These are phyloP conservation scores for Bruguiera gymnorhiza DNA, from an alignment of 345 rosid genomes.

Conservation along the genomic window DNA sequence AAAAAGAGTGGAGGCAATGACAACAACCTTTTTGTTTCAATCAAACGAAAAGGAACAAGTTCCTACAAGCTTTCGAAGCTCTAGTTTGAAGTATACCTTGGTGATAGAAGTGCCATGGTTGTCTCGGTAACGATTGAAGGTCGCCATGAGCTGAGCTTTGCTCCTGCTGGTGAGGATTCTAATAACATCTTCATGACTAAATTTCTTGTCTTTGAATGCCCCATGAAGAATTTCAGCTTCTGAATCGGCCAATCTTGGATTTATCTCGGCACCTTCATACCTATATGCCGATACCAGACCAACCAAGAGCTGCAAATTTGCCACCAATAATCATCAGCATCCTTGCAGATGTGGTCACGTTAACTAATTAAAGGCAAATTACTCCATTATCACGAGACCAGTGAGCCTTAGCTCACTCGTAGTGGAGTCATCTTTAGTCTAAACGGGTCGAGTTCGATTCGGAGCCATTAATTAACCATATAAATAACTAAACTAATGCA, in stretches of 20 bases:
- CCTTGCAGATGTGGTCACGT: not conserved
- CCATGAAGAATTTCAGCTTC: conserved; percentile 53
- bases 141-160: conserved; percentile 55
- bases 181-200: conserved; percentile 51
- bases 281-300: conserved; percentile 53
- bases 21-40: no score
- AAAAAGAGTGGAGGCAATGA: no score
- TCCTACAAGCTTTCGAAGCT: not conserved
- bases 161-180: conserved; percentile 62
- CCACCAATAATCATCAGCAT: not conserved
- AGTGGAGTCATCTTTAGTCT: no score
- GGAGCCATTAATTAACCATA: not conserved
- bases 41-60: not conserved
- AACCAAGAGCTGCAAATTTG: conserved; percentile 45
- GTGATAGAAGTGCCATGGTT: conserved; percentile 45
- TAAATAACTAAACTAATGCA: not conserved
- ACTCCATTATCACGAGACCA: no score
- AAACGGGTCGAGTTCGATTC: no score
- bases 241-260: conserved; percentile 33
- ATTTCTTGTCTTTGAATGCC: conserved; percentile 41
- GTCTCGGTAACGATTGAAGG: conserved; percentile 56
- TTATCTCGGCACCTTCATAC: conserved; percentile 52
- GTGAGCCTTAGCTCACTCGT: no score
- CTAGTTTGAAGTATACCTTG: conserved; percentile 28
- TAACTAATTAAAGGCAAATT: not conserved